Percentiles rank a stretch among this genome's conserved stretches.
Conservation (phyloP, 441 rosid genomes). For the Macaranga tanarius region DNA sequence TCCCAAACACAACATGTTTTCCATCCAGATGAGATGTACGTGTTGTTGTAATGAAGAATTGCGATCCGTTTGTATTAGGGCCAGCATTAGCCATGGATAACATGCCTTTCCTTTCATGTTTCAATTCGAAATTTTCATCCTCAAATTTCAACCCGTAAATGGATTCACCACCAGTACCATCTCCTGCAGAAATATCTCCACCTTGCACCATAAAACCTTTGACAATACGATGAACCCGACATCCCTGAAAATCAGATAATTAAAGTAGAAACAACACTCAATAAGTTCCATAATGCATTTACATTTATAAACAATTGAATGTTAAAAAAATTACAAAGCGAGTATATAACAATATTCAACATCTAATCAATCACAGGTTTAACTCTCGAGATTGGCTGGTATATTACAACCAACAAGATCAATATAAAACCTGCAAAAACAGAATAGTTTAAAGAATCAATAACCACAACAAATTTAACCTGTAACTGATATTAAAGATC, state of each 20-base stretch:
- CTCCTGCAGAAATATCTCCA: slow-evolving; percentile 84
- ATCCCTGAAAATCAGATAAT: slow-evolving; percentile 54
- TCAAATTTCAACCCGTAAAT: slow-evolving; percentile 85
- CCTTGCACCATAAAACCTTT: slow-evolving; percentile 96
- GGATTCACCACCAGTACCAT: slow-evolving; percentile 96
- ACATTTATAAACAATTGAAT: not conserved
- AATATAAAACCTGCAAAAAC: not conserved
- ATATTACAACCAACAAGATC: not conserved
- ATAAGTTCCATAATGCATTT: not conserved
- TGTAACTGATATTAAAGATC: too few species aligned
- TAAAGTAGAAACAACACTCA: not conserved
- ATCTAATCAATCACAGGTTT: not conserved
- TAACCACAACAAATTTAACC: too few species aligned
- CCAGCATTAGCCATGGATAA: slow-evolving; percentile 92
- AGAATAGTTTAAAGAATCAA: too few species aligned
- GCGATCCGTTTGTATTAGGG: slow-evolving; percentile 85
- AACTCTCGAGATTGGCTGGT: not conserved
- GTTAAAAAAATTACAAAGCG: not conserved
- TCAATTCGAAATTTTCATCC: slow-evolving; percentile 86
- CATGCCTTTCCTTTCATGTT: slow-evolving; percentile 96
- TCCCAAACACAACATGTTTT: slow-evolving; percentile 92
- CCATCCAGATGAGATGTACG: slow-evolving; percentile 89
- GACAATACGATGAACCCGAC: slow-evolving; percentile 72
- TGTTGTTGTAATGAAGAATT: slow-evolving; percentile 88
- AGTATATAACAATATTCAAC: not conserved